A percentile compares a stretch with the other conserved stretches of the same genome.
Conservation (phyloP, 2,329 filamentous ascomycete species). For the Huntiella decipiens region DNA sequence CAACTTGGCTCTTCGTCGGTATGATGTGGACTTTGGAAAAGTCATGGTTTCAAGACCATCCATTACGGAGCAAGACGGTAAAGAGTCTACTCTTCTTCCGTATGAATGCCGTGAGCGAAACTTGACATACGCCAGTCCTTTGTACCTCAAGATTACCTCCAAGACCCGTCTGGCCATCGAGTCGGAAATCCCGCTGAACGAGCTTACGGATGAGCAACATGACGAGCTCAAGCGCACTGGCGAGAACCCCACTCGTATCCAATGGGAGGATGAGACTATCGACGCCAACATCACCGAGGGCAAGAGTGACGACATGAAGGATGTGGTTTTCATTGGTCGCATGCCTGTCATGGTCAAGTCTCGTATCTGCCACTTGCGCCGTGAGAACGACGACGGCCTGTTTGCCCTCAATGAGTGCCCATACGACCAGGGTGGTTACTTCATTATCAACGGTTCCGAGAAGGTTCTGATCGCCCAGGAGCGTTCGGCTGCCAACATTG, state of each 20-base stretch:
- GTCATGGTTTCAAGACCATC: constrained; percentile 78
- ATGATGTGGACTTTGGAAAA: constrained; percentile 85
- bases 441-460: constrained; percentile 97
- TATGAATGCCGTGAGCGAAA: constrained; percentile 94
- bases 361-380: constrained; percentile 77
- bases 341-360: constrained; percentile 97
- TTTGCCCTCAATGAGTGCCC: constrained; percentile 92
- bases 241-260: constrained; percentile 36
- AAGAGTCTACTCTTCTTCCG: constrained; percentile 66
- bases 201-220: constrained; percentile 48
- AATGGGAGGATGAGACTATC: constrained; percentile 38
- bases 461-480: constrained; percentile 98
- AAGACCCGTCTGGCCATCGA: constrained; percentile 71
- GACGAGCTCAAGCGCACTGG: constrained; percentile 34
- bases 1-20: constrained; percentile 70
- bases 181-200: constrained; percentile 43
- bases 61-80: constrained; percentile 83
- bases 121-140: constrained; percentile 79
- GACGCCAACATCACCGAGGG: constrained; percentile 19
- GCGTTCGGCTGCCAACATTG: constrained; percentile 92
- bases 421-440: constrained; percentile 96
- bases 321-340: constrained; percentile 81
- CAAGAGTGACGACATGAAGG: constrained; percentile 36
- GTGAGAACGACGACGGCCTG: constrained; percentile 65
- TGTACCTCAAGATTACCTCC: constrained; percentile 78